These are phyloP conservation scores for Thelonectria blattea DNA, from an alignment of 2,329 filamentous ascomycete genomes.

Conservation along the genomic window DNA sequence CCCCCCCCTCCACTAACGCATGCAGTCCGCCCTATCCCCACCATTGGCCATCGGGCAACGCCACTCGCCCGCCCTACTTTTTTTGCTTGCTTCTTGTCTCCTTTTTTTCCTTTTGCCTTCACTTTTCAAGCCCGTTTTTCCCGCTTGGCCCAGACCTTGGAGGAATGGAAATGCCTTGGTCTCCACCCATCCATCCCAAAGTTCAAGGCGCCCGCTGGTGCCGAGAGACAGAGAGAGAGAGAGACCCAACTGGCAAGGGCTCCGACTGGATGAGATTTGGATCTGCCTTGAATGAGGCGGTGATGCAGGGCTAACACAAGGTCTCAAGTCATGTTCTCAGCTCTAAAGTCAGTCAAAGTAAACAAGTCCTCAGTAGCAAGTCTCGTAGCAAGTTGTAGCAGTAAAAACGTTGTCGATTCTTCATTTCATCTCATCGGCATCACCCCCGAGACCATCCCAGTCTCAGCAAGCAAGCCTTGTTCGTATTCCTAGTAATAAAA, in stretches of 20 bases:
- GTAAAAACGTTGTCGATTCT: conserved; percentile 18
- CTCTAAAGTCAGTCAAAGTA: background rate
- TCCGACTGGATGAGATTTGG: conserved; percentile 3
- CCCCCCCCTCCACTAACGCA: conserved; percentile 29
- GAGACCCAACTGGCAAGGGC: background rate
- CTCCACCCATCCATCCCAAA: background rate
- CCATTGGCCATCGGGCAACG: conserved; percentile 29
- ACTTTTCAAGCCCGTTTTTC: conserved; percentile 16
- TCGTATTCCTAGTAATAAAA: background rate
- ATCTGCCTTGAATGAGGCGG: background rate
- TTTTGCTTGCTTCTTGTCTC: background rate
- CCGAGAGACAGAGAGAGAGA: too few species aligned
- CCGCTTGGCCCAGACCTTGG: conserved; percentile 4
- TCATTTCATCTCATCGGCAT: conserved; percentile 16
- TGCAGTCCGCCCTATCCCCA: conserved; percentile 37
- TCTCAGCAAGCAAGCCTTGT: background rate
- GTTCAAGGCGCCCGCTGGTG: background rate
- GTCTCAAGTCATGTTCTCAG: too few species aligned
- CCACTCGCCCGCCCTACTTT: conserved; percentile 23
- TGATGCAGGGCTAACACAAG: background rate
- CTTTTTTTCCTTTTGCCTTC: background rate
- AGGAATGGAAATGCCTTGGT: conserved; percentile 13
- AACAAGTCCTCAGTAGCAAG: background rate
- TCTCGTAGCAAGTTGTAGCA: background rate
- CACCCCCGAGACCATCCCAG: background rate